Base-by-base conservation (phyloP, 2,329 filamentous ascomycete species). In the Myriosclerotinia scirpicola region DNA sequence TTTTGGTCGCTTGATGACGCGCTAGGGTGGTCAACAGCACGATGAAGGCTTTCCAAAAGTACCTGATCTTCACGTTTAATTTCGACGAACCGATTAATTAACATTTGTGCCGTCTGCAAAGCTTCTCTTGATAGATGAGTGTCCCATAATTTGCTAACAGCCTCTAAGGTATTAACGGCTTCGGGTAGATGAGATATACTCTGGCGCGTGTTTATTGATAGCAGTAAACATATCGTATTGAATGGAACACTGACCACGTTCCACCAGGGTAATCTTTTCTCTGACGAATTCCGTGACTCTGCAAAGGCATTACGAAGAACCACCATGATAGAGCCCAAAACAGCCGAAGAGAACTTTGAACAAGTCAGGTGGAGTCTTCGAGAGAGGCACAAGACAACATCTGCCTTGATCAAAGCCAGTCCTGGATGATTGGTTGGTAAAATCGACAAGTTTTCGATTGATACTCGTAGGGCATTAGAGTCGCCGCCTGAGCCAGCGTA, bases 91-190 rank as follows among this genome's bases (percentile, higher is more conserved):
- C 59, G 68, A 52, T 70, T 59, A 2, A 72, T 67, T 74, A 73
- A 75, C 20, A 54, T 46, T 36, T 56, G 53, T 2, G 71, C 69
- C n/a, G 72, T 73, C 17, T 58, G 60, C 17, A 74, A 55, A 11
- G 72, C 70, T 48, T 74, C 72, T 12, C 64, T 70, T 1, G 71
- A 68, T 12, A 71, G 48, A 56, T 70, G 67, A 1, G 68, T 69
- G 38, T 72, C 55, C 36, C 66, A 73, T 26, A 59, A 48, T 22
- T 62, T 58, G 11, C 65, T 65, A 36, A 65, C 64, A 17, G 54
- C 67, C 14, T 72, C 68, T 20, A 73, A 65, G 26, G 69, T 70
- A 15, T 69, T 61, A 38, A 73, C 26, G 15, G 72, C 67, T 20
- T 42, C 12, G 12, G 70, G 69, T 15, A 73, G 40, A 58, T 71